Evolutionary conservation across 306 rosid genomes (phyloP), one percentile per base, ranked within the genome.

Genomic region (Prunus persica): DNA sequence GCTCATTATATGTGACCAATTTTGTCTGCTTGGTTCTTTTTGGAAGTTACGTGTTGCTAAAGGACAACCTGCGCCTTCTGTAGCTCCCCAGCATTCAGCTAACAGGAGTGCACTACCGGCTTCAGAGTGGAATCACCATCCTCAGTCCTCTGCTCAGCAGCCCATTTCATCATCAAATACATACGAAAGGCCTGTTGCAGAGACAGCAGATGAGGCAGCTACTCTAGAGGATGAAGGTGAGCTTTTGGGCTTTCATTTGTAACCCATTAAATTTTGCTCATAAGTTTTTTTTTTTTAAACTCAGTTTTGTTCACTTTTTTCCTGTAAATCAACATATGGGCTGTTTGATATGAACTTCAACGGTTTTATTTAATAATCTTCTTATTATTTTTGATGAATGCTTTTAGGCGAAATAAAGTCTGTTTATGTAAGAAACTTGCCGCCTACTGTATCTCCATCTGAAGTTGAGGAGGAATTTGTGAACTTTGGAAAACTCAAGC

Each of bases 391-490:
- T 63, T 34, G 24, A 10, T 75, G n/a, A 11, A 54, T 55, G 4
- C 45, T 15, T 74, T 16, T 25, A 95, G 99, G 86, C 54, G 97
- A 89, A 87, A 88, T 92, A 64, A 92, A 88, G 85, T 95, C 99
- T 60, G 96, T 95, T 67, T 95, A 92, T 76, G 99, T 95, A 74
- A 89, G 97, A 81, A 95, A 92, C 84, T 75, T 95, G 88, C 83
- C 86, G 8, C 89, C 97, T 30, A 83, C 91, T 3, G 97, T 89
- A 67, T 87, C 95, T 81, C 88, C 90, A 54, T 80, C 85, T 73
- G 97, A 95, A 83, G 86, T 95, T 61, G 97, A 90, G 86, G 93
- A 89, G 79, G 93, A 89, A 78, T 92, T 95, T 76, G 84, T 81
- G 82, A 85, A 84, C 75, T 95, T 95, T 79, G 99, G 99, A 41